Conservation (phyloP, 306 rosid genomes). For the Mimosa pudica region DNA sequence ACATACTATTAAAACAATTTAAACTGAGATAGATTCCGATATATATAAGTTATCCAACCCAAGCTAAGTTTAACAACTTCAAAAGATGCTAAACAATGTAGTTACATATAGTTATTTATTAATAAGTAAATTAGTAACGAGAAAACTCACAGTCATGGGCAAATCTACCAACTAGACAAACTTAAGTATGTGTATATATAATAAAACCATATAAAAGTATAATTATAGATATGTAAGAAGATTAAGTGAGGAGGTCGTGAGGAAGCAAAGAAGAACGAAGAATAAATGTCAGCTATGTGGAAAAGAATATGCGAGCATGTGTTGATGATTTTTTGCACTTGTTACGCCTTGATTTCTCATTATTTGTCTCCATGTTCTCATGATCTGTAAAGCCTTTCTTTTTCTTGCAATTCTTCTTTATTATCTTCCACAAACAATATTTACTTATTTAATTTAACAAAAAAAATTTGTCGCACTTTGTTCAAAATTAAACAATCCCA, state of each 20-base stretch:
- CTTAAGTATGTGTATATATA: too few species aligned
- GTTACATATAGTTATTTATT: too few species aligned
- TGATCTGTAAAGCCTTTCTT: slow-evolving; percentile 44
- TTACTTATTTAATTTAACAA: slow-evolving; percentile 21
- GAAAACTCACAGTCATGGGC: too few species aligned
- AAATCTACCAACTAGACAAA: too few species aligned
- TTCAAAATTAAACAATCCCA: not conserved
- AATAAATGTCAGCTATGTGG: slow-evolving; percentile 45
- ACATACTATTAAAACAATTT: too few species aligned
- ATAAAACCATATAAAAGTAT: too few species aligned
- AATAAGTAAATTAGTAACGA: too few species aligned
- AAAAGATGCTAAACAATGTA: too few species aligned
- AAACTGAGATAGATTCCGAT: too few species aligned
- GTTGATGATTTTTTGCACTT: slow-evolving; percentile 43
- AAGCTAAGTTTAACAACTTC: too few species aligned
- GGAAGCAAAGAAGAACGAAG: slow-evolving; percentile 25
- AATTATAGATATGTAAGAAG: not conserved
- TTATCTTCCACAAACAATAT: not conserved
- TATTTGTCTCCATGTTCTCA: slow-evolving; percentile 28
- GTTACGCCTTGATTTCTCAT: slow-evolving; percentile 55
- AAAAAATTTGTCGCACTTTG: not conserved
- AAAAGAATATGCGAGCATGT: slow-evolving; percentile 43
- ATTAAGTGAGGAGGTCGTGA: slow-evolving; percentile 15
- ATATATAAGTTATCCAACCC: too few species aligned
- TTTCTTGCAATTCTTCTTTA: not conserved